These are phyloP conservation scores for Gossypium gossypioides DNA, from an alignment of 441 rosid species.

Conservation along the genomic window DNA sequence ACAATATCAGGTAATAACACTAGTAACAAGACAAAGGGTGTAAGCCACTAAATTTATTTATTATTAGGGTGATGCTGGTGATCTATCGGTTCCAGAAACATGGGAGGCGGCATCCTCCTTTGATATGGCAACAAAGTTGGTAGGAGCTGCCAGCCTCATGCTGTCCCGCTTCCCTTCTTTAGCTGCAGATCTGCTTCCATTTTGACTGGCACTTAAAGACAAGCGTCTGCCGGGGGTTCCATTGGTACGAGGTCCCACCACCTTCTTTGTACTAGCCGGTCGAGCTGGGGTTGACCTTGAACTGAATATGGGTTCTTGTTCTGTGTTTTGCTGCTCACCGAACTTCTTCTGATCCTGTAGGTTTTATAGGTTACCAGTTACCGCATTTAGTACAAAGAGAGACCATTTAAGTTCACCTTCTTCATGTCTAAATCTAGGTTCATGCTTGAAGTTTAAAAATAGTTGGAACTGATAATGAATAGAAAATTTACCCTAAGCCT, in stretches of 20 bases:
- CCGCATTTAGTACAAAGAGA: background rate
- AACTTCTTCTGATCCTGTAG: constrained; percentile 79
- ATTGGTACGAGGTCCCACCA: constrained; percentile 49
- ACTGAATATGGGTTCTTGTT: constrained; percentile 61
- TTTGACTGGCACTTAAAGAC: constrained; percentile 65
- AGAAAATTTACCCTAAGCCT: constrained; percentile 50
- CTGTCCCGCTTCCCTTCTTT: constrained; percentile 76
- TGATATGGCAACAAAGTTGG: constrained; percentile 61
- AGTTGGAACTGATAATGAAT: background rate
- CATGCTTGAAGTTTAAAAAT: background rate
- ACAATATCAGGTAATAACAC: constrained; percentile 25
- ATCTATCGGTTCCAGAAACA: constrained; percentile 54
- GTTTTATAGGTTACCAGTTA: constrained; percentile 14
- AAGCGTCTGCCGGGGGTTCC: constrained; percentile 77
- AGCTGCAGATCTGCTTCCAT: constrained; percentile 53
- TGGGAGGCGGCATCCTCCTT: constrained; percentile 80
- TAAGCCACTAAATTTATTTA: constrained; percentile 5
- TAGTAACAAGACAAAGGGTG: constrained; percentile 20
- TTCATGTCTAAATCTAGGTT: background rate
- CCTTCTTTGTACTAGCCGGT: constrained; percentile 55
- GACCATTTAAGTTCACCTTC: background rate
- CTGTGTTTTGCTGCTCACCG: constrained; percentile 67
- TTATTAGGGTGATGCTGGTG: constrained; percentile 57
- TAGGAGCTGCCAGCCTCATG: constrained; percentile 59
- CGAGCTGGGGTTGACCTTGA: constrained; percentile 82